Evolutionary conservation across 208 protist genomes (phyloP).

Genomic region (Borovskyia barvae): DNA sequence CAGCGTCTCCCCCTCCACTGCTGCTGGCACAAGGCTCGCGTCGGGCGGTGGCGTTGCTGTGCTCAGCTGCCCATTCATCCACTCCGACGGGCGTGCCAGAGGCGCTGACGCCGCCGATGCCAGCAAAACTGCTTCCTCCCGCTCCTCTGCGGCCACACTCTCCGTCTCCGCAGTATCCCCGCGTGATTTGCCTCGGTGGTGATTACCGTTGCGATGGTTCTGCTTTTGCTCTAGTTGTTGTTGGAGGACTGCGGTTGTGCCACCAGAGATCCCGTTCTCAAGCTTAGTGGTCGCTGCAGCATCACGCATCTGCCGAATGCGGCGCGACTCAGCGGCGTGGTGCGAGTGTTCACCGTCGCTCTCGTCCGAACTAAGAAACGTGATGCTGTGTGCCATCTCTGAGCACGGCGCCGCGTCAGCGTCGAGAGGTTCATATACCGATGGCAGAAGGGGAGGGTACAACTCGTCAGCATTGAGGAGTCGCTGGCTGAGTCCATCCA

Average conservation of each 20-base stretch:
- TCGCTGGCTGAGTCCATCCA: conserved; percentile 71
- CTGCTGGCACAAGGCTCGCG: not conserved
- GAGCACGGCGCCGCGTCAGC: conserved; percentile 18
- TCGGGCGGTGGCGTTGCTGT: conserved; percentile 3
- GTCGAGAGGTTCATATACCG: conserved; percentile 19
- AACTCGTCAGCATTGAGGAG: conserved; percentile 56
- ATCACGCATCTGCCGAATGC: conserved; percentile 24
- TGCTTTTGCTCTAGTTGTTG: not conserved
- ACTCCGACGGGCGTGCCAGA: conserved; percentile 13
- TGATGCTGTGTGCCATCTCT: conserved; percentile 54
- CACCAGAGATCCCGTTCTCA: too few relatives aligned
- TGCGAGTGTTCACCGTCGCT: conserved; percentile 80
- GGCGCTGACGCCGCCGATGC: not conserved
- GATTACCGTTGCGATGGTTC: too few relatives aligned
- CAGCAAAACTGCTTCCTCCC: not conserved
- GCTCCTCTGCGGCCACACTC: not conserved
- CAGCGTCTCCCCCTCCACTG: not conserved
- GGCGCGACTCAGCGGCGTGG: conserved; percentile 60
- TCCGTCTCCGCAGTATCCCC: too few relatives aligned
- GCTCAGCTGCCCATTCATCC: conserved; percentile 18
- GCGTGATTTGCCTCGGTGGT: too few relatives aligned
- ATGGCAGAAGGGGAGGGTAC: conserved; percentile 67
- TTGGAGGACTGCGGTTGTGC: not conserved
- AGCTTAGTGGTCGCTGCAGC: conserved; percentile 13
- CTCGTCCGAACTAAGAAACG: conserved; percentile 86